These are phyloP conservation scores for Selaginella moellendorffii DNA, from an alignment of 75 land plant species.

Conservation along the genomic window DNA sequence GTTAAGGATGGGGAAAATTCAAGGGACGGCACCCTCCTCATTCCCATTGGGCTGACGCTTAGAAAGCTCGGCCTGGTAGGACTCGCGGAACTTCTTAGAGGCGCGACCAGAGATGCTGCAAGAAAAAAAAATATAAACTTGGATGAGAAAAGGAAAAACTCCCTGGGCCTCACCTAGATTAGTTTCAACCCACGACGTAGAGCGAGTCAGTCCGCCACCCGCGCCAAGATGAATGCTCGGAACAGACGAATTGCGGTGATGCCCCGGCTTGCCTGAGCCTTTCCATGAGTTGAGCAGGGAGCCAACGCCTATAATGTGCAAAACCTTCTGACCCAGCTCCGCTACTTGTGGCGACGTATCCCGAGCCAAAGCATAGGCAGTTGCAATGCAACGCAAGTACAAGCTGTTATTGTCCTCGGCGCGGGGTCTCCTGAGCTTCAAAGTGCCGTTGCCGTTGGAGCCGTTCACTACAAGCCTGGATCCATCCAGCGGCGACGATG, in stretches of 20 bases:
- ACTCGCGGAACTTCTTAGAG: constrained; percentile 89
- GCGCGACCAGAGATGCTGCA: constrained; percentile 38
- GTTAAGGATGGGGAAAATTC: constrained; percentile 29
- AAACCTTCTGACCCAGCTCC: constrained; percentile 46
- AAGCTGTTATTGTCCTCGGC: constrained; percentile 46
- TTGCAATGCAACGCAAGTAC: constrained; percentile 55
- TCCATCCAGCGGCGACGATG: constrained; percentile 56
- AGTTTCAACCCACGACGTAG: constrained; percentile 75
- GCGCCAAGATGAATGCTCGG: constrained; percentile 27
- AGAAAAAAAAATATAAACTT: not conserved
- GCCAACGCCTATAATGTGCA: constrained; percentile 74
- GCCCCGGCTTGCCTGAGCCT: constrained; percentile 9
- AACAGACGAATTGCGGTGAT: constrained; percentile 37
- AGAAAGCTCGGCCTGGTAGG: constrained; percentile 54
- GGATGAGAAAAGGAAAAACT: not conserved
- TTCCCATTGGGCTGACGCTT: constrained; percentile 22
- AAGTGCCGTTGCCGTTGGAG: constrained; percentile 45
- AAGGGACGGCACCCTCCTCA: constrained; percentile 79
- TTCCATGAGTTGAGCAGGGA: not conserved
- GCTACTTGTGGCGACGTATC: constrained; percentile 83
- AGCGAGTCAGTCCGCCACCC: constrained; percentile 48
- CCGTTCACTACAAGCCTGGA: constrained; percentile 33
- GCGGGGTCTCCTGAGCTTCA: constrained; percentile 31
- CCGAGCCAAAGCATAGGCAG: constrained; percentile 57
- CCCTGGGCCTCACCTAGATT: not conserved